Conservation (phyloP, 2,329 filamentous ascomycete species). For the Trichoderma simmonsii region DNA sequence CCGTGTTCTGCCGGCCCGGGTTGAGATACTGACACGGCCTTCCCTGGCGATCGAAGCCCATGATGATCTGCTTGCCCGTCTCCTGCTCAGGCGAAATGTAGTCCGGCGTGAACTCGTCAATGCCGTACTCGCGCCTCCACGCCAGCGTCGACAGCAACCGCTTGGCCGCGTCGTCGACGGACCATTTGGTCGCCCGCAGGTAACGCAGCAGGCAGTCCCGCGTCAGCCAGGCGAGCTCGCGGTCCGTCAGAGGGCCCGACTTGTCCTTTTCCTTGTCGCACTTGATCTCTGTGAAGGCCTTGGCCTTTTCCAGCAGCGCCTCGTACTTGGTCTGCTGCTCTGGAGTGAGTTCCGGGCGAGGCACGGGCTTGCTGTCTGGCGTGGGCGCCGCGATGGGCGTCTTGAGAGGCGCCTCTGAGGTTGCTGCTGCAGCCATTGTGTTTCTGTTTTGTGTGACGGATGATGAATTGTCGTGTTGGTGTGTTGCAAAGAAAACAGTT, state of each 20-base stretch:
- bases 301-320: slow-evolving; percentile 66
- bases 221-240: slow-evolving; percentile 86
- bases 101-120: slow-evolving; percentile 74
- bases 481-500: background rate
- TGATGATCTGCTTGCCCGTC: slow-evolving; percentile 89
- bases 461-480: background rate
- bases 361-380: slow-evolving; percentile 54
- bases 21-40: slow-evolving; percentile 90
- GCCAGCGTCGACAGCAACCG: slow-evolving; percentile 77
- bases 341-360: slow-evolving; percentile 59
- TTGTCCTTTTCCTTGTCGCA: slow-evolving; percentile 57
- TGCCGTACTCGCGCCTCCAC: slow-evolving; percentile 89
- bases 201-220: slow-evolving; percentile 90
- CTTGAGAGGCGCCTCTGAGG: slow-evolving; percentile 9
- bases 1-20: slow-evolving; percentile 89
- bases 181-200: slow-evolving; percentile 91
- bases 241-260: slow-evolving; percentile 66
- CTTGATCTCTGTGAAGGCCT: slow-evolving; percentile 64
- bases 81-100: slow-evolving; percentile 93
- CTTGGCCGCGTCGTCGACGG: slow-evolving; percentile 68
- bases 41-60: slow-evolving; percentile 81
- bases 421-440: background rate
- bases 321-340: slow-evolving; percentile 84
- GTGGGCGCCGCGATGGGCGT: slow-evolving; percentile 40
- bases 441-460: background rate